Percentiles rank a stretch among this genome's conserved stretches.
Conservation (phyloP, 2,329 filamentous ascomycete species). For the Chalaropsis ovoidea region DNA sequence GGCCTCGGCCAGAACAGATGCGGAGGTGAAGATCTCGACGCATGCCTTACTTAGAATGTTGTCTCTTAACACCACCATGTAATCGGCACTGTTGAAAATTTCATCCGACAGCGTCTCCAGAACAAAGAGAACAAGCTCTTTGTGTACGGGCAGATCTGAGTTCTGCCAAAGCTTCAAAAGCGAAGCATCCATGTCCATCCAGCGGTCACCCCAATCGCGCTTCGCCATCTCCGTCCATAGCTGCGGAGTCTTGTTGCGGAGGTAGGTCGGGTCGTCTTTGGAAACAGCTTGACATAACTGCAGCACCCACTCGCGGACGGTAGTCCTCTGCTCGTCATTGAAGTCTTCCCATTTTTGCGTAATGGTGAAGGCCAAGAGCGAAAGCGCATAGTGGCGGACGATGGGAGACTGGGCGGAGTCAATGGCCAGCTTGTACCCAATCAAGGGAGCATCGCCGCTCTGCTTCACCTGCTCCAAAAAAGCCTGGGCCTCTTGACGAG, state of each 20-base stretch:
- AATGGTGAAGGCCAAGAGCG: constrained; percentile 80
- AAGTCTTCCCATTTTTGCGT: constrained; percentile 75
- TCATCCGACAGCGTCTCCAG: constrained; percentile 90
- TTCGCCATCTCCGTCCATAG: constrained; percentile 94
- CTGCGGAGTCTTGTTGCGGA: constrained; percentile 88
- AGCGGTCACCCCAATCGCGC: constrained; percentile 81
- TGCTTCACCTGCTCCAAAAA: constrained; percentile 82
- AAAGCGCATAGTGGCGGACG: constrained; percentile 87
- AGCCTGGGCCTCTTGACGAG: constrained; percentile 69
- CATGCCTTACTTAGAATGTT: constrained; percentile 77
- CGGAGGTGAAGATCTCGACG: constrained; percentile 86
- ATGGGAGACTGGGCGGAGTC: constrained; percentile 65
- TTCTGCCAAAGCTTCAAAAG: constrained; percentile 75
- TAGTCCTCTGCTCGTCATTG: constrained; percentile 53
- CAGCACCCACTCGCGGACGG: constrained; percentile 66
- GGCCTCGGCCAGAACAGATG: constrained; percentile 60
- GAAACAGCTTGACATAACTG: constrained; percentile 63
- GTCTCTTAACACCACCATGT: constrained; percentile 71
- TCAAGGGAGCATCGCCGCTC: constrained; percentile 65
- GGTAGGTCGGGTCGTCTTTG: constrained; percentile 64
- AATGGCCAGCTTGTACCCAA: constrained; percentile 74
- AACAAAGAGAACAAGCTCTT: constrained; percentile 78
- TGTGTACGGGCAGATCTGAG: constrained; percentile 52
- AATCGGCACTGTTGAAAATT: constrained; percentile 83
- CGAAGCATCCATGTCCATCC: constrained; percentile 86